Percentiles rank a stretch among this genome's conserved stretches.
Evolutionary conservation across 75 land plant species (phyloP).

Genomic region (Pseudotsuga menziesii): DNA sequence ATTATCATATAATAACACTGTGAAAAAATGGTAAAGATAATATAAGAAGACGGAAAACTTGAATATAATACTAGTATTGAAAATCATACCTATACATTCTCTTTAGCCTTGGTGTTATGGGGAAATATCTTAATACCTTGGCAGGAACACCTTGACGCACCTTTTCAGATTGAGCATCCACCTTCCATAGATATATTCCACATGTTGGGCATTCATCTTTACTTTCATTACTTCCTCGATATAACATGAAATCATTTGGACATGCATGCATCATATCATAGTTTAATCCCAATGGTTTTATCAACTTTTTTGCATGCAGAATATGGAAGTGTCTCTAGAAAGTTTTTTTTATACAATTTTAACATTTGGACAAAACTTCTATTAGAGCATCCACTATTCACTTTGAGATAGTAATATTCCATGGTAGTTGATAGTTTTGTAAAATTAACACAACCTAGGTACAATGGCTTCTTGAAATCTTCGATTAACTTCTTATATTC

Average conservation of each 20-base stretch:
- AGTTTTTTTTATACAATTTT: slow-evolving; percentile 13
- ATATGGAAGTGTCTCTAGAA: slow-evolving; percentile 13
- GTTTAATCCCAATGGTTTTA: slow-evolving; percentile 19
- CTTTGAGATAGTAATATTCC: too few relatives aligned
- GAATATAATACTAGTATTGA: too few relatives aligned
- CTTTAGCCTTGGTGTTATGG: slow-evolving; percentile 12
- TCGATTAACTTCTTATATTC: too few relatives aligned
- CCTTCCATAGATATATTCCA: slow-evolving; percentile 17
- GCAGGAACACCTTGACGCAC: neutral
- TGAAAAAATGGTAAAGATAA: too few relatives aligned
- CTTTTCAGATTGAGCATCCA: neutral
- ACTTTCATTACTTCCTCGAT: slow-evolving; percentile 15
- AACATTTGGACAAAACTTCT: slow-evolving; percentile 15
- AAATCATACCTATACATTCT: slow-evolving; percentile 6
- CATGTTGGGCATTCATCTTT: slow-evolving; percentile 20
- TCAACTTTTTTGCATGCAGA: slow-evolving; percentile 22
- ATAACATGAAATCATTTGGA: slow-evolving; percentile 35
- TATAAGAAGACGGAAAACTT: too few relatives aligned
- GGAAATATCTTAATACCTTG: slow-evolving; percentile 17
- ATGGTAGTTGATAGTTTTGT: too few relatives aligned
- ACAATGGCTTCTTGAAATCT: too few relatives aligned
- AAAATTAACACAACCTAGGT: too few relatives aligned
- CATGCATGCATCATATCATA: slow-evolving; percentile 38
- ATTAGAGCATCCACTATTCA: slow-evolving; percentile 7
- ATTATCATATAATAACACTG: too few relatives aligned